Base-by-base conservation (phyloP, 352 stramenopile genomes). In the Phytophthora agathidicida region DNA sequence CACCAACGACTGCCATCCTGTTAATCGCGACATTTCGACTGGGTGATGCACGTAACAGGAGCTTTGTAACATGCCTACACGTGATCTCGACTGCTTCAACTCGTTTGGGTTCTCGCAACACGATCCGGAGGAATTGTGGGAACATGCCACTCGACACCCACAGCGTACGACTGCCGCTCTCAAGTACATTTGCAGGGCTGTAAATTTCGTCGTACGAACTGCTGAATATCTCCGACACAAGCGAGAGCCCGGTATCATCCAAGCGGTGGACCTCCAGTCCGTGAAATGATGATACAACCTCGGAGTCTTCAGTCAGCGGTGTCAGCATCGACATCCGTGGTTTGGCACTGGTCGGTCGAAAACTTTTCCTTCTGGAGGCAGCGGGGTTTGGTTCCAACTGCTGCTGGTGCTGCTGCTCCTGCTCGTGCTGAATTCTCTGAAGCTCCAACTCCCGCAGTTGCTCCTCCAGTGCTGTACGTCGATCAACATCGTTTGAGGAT, bases 131-230 rank as follows among this genome's bases (percentile, higher is more conserved):
- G 26, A 91, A 80, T 51, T 93, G 85, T 10, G 83, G 85, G 50
- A 79, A 92, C 67, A 92, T 77, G 9, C 80, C 83, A 39, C 68
- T 81, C 2, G 77, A 86, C 38, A 94, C 75, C 84, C 84, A 94
- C 45, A 83, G 81, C 7, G 71, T 82, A 23, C 53, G 64, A 54
- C 73, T 73, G 42, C 83, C 77, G 48, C 67, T 80, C 27, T 60
- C 73, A 16, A 91, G 51, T 23, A 92, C 68, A 56, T 84, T 91
- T 10, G 44, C 39, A 3, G 82, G 75, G 1, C 72, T 53, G 30
- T 65, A 83, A 5, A 54, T 43, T 10, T 86, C 75, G 39, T 91
- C 77, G 31, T 77, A 84, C n/a, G 78, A 90, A 28, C 76, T 83
- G 48, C 78, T 88, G 30, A 83, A 72, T 11, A 92, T 68, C 13